Evolutionary conservation across 106 monocot genomes (phyloP).

Genomic region (Apostasia shenzhenica): DNA sequence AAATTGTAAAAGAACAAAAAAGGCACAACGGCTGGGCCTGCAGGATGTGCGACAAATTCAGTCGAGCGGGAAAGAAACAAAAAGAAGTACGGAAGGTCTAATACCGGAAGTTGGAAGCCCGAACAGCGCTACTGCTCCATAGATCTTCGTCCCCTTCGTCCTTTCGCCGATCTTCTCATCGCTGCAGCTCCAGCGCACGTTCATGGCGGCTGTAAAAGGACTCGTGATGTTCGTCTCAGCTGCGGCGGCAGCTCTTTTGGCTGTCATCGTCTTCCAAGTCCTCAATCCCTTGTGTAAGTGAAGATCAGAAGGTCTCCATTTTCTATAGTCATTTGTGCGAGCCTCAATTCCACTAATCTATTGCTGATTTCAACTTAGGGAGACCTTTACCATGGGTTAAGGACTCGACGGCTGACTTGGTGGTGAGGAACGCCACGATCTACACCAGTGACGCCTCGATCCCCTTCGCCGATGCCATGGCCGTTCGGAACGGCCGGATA

Average conservation of each 20-base stretch:
- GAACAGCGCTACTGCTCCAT: neutral
- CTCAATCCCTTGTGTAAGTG: slow-evolving; percentile 4
- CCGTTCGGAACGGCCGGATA: slow-evolving; percentile 40
- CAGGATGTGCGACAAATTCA: too few relatives aligned
- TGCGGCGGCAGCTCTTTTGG: slow-evolving; percentile 9
- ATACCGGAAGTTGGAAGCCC: neutral
- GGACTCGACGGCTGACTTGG: slow-evolving; percentile 41
- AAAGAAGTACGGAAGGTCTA: neutral
- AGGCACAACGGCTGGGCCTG: too few relatives aligned
- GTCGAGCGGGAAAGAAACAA: neutral
- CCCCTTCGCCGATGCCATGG: slow-evolving; percentile 62
- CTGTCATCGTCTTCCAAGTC: slow-evolving; percentile 5
- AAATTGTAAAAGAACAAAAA: too few relatives aligned
- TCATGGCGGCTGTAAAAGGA: neutral
- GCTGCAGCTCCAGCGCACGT: neutral
- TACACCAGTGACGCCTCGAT: slow-evolving; percentile 49
- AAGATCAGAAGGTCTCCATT: neutral
- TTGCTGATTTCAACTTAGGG: slow-evolving; percentile 9
- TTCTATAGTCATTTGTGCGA: neutral
- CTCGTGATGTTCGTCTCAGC: slow-evolving; percentile 9
- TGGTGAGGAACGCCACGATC: slow-evolving; percentile 60
- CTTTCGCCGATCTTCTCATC: neutral
- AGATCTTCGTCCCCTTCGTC: neutral
- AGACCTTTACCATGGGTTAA: neutral
- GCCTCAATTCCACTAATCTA: neutral